Evolutionary conservation across 768 basidiomycete species (phyloP).

Genomic region (Termitomyces bulborhizus): DNA sequence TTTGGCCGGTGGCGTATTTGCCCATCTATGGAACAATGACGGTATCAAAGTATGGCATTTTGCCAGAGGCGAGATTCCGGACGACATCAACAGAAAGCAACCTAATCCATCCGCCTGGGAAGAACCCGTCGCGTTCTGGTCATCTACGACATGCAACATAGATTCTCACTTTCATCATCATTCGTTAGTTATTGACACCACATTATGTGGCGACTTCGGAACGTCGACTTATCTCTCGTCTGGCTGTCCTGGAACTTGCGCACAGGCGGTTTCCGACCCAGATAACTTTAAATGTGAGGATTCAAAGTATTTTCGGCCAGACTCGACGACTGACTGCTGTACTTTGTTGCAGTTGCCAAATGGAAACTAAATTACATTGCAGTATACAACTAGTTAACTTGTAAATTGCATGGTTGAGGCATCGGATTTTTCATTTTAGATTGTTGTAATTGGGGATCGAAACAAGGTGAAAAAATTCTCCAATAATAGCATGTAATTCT

Average conservation of each 20-base stretch:
- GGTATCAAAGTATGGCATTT: constrained; percentile 58
- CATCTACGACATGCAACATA: constrained; percentile 43
- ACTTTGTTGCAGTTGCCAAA: constrained; percentile 34
- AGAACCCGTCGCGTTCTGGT: constrained; percentile 45
- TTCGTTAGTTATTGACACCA: constrained; percentile 39
- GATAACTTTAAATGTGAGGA: constrained; percentile 41
- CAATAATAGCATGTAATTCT: no score
- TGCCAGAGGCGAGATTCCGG: constrained; percentile 42
- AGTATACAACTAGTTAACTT: constrained; percentile 7
- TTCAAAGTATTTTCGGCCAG: background rate
- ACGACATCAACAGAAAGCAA: constrained; percentile 36
- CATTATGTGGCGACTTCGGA: constrained; percentile 43
- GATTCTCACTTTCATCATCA: constrained; percentile 47
- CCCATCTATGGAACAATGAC: constrained; percentile 43
- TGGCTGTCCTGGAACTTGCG: constrained; percentile 43
- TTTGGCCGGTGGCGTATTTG: constrained; percentile 46
- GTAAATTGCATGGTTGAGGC: background rate
- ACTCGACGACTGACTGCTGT: background rate
- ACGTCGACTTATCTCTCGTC: constrained; percentile 26
- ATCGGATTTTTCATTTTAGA: background rate
- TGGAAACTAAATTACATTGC: constrained; percentile 55
- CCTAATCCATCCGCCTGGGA: constrained; percentile 50
- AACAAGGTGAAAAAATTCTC: background rate
- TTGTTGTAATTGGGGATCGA: background rate
- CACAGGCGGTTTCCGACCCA: constrained; percentile 44